These are phyloP conservation scores for Monosporascus sp. DNA, from an alignment of 2,329 filamentous ascomycete species.

Conservation along the genomic window DNA sequence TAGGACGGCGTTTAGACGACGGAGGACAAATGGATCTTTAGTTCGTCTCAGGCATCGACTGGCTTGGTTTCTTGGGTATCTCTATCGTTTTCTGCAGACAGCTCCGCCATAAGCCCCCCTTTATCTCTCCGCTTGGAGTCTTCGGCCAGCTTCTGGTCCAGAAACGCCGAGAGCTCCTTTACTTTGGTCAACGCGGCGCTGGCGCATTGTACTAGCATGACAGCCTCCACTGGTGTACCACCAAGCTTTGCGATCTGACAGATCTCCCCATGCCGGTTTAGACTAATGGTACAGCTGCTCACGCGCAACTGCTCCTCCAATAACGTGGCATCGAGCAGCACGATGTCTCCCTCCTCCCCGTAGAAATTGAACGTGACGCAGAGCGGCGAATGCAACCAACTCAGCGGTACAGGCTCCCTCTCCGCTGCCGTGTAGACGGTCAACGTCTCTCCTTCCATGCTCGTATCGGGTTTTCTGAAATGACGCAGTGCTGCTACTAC, in stretches of 20 bases:
- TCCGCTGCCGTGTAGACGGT: conserved; percentile 81
- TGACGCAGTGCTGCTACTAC: conserved; percentile 85
- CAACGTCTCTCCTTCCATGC: conserved; percentile 76
- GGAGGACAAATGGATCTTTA: not conserved
- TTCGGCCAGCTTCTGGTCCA: conserved; percentile 68
- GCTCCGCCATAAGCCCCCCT: conserved; percentile 71
- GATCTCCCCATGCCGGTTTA: conserved; percentile 86
- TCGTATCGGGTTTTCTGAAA: conserved; percentile 85
- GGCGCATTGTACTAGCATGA: conserved; percentile 70
- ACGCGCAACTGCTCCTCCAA: conserved; percentile 72
- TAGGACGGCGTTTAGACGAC: not conserved
- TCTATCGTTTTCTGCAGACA: conserved; percentile 79
- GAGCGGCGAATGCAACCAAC: conserved; percentile 86
- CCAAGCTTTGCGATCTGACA: conserved; percentile 90
- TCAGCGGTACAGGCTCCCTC: conserved; percentile 82
- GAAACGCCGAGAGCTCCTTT: conserved; percentile 68
- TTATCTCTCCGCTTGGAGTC: conserved; percentile 74
- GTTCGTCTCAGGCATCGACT: not conserved
- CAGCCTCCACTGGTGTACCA: conserved; percentile 74
- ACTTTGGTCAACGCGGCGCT: conserved; percentile 71
- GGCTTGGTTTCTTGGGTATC: conserved; percentile 28
- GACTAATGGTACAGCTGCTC: conserved; percentile 71
- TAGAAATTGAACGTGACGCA: conserved; percentile 89
- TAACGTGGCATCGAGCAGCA: conserved; percentile 66
- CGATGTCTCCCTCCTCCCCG: conserved; percentile 62